Conservation (phyloP, 73 alveolate genomes). For the Stentor roeselii region DNA sequence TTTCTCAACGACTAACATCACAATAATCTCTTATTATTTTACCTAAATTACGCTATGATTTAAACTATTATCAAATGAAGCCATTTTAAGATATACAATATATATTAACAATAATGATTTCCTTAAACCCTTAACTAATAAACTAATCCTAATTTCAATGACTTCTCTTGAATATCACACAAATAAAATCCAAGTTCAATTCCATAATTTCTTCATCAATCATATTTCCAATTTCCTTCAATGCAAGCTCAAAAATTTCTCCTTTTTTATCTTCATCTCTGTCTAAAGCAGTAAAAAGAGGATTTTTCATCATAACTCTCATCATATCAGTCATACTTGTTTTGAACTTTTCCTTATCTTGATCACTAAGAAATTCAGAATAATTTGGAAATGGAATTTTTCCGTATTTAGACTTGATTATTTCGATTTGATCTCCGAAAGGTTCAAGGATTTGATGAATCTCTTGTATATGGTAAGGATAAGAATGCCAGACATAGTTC, state of each 20-base stretch:
- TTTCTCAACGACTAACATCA: no score
- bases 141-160: no score
- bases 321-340: background rate
- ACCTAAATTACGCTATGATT: no score
- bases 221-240: background rate
- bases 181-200: no score
- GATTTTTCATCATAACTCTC: background rate
- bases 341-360: background rate
- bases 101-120: no score
- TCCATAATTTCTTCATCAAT: no score
- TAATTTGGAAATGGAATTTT: background rate
- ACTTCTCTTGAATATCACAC: no score
- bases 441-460: background rate
- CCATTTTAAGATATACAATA: no score
- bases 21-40: no score
- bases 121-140: no score
- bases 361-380: background rate
- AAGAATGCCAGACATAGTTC: background rate
- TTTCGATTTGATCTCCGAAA: background rate
- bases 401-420: background rate
- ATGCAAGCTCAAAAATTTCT: background rate
- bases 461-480: background rate
- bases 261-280: background rate
- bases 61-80: no score
- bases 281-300: background rate